Evolutionary conservation across 1,284 basidiomycete genomes (phyloP).

Genomic region (Exobasidium cylindrosporum): DNA sequence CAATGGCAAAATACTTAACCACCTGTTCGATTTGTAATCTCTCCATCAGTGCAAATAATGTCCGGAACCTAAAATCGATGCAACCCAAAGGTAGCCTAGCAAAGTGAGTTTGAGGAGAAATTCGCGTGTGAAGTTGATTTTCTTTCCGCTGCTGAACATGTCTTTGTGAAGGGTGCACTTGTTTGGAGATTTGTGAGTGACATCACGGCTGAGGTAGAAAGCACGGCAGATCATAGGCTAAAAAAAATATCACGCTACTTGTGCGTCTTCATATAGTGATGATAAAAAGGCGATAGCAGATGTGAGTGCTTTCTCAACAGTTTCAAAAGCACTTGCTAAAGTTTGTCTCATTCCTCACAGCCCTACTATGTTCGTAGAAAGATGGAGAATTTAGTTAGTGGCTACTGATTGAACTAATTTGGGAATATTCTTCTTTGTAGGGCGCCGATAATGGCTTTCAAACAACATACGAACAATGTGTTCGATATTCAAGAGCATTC

Average conservation of each 20-base stretch:
- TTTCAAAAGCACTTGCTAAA: too few relatives aligned
- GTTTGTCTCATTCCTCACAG: neutral
- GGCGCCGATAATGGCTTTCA: conserved; percentile 58
- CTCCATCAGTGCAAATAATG: conserved; percentile 54
- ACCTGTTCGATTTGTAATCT: neutral
- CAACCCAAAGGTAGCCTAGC: conserved; percentile 46
- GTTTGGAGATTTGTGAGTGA: conserved; percentile 35
- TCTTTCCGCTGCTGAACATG: neutral
- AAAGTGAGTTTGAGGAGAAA: conserved; percentile 11
- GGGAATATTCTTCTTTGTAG: conserved; percentile 57
- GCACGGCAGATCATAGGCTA: too few relatives aligned
- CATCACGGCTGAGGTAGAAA: too few relatives aligned
- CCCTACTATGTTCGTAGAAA: conserved; percentile 6
- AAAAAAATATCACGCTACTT: too few relatives aligned
- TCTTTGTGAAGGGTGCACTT: conserved; percentile 23
- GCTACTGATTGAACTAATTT: too few relatives aligned
- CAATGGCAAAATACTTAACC: too few relatives aligned
- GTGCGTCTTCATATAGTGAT: conserved; percentile 20
- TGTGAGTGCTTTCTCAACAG: conserved; percentile 1
- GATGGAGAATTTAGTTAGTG: too few relatives aligned
- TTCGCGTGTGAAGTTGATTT: neutral
- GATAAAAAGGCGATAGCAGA: conserved; percentile 31
- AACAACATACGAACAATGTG: conserved; percentile 57
- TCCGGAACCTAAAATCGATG: conserved; percentile 54
- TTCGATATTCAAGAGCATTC: conserved; percentile 54